Percentiles rank a stretch among this genome's conserved stretches.
These are phyloP conservation scores for Peltaster fructicola DNA, from an alignment of 2,329 filamentous ascomycete genomes.

Conservation along the genomic window DNA sequence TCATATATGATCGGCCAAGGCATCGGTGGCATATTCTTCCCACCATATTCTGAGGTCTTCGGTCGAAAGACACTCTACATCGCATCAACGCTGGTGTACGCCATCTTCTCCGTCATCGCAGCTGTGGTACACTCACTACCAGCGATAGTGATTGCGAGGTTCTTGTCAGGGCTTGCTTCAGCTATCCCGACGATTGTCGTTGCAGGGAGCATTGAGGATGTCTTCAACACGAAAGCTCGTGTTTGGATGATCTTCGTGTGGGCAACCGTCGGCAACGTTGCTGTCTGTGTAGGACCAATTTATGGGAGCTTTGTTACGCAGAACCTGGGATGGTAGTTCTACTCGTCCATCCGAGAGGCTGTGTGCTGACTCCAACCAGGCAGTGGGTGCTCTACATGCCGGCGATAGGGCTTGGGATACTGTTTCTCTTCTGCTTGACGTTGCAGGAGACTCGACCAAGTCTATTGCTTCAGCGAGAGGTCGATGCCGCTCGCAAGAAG, in stretches of 20 bases:
- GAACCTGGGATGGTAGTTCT: constrained; percentile 21
- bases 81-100: constrained; percentile 17
- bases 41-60: constrained; percentile 22
- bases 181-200: constrained; percentile 31
- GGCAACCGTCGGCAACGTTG: constrained; percentile 1
- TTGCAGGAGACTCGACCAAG: constrained; percentile 30
- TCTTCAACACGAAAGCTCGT: constrained; percentile 27
- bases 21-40: constrained; percentile 22
- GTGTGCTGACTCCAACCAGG: constrained; percentile 16
- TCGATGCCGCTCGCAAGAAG: constrained; percentile 15
- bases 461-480: constrained; percentile 22
- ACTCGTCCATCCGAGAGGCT: not conserved
- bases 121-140: constrained; percentile 21
- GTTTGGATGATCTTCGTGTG: constrained; percentile 19
- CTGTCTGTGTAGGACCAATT: constrained; percentile 1
- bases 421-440: constrained; percentile 20
- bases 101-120: constrained; percentile 21
- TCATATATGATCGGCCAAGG: constrained; percentile 22
- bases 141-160: constrained; percentile 24
- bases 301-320: constrained; percentile 20
- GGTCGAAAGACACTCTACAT: constrained; percentile 22
- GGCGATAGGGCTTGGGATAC: constrained; percentile 19
- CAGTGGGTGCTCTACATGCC: constrained; percentile 29
- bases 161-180: constrained; percentile 28
- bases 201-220: constrained; percentile 32